These are phyloP conservation scores for Closterium sp. DNA, from an alignment of 139 green algal genomes.

Conservation along the genomic window DNA sequence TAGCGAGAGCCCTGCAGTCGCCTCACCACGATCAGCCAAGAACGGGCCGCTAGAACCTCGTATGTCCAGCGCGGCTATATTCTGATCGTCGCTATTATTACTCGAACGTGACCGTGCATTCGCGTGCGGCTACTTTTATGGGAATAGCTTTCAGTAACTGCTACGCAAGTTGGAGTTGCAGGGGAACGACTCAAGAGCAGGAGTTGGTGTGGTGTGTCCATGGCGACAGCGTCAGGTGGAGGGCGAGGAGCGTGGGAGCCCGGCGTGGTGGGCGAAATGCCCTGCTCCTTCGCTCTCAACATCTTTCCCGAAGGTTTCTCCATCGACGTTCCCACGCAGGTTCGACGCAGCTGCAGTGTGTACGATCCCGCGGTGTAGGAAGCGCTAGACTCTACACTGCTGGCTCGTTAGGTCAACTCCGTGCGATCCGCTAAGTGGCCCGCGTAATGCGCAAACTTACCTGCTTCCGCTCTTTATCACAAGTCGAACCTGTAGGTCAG, in stretches of 20 bases:
- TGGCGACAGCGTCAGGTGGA: background rate
- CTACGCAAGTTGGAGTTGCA: background rate
- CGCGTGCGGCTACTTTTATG: background rate
- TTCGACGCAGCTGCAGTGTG: background rate
- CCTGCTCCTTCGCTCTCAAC: background rate
- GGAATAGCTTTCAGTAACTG: background rate
- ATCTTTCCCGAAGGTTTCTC: slow-evolving; percentile 2
- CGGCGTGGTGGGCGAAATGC: background rate
- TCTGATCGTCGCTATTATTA: background rate
- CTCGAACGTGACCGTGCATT: background rate
- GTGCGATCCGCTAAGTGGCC: background rate
- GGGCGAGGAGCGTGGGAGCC: background rate
- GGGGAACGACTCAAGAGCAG: background rate
- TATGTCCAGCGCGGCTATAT: background rate
- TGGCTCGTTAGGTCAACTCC: background rate
- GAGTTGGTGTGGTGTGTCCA: background rate
- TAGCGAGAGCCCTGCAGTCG: too few species aligned
- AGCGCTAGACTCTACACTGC: background rate
- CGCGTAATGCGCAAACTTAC: background rate
- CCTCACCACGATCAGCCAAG: too few species aligned
- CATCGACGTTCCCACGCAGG: background rate
- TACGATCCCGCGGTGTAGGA: background rate
- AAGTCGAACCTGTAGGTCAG: too few species aligned
- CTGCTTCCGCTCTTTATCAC: too few species aligned
- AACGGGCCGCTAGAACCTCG: background rate